These are phyloP conservation scores for Cyberlindnera misumaiensis DNA, from an alignment of 805 yeast genomes.

Conservation along the genomic window DNA sequence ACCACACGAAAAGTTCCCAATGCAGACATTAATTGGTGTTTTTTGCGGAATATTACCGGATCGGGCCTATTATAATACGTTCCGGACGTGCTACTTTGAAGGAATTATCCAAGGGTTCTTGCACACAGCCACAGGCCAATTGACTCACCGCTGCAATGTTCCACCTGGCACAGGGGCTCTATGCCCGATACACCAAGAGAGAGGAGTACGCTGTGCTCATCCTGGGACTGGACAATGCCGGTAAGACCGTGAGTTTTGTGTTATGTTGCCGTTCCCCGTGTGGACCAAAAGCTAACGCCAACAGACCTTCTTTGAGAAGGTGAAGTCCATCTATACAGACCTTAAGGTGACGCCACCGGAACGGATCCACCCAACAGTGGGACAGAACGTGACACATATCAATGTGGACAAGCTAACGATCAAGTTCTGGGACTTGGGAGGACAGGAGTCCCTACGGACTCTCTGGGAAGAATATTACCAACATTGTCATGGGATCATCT, in stretches of 20 bases:
- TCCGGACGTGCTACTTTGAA: no score
- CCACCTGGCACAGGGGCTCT: constrained; percentile 58
- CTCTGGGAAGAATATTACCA: constrained; percentile 86
- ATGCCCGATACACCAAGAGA: constrained; percentile 47
- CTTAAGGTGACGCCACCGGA: constrained; percentile 44
- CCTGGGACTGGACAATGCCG: constrained; percentile 92
- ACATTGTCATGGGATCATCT: constrained; percentile 85
- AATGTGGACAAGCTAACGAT: constrained; percentile 34
- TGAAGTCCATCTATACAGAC: constrained; percentile 47
- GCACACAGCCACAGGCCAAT: no score
- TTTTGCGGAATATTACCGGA: no score
- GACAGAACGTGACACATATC: constrained; percentile 66
- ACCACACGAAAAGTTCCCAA: no score
- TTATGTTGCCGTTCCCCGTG: not conserved
- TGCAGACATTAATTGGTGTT: no score
- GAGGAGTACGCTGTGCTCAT: constrained; percentile 75
- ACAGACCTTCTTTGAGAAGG: constrained; percentile 55
- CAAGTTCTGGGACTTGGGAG: constrained; percentile 96
- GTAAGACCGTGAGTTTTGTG: constrained; percentile 53
- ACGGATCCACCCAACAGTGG: constrained; percentile 85
- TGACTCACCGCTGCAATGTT: constrained; percentile 49
- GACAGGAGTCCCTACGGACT: constrained; percentile 76
- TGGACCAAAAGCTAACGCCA: not conserved
- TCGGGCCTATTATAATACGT: no score
- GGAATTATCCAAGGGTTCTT: no score